phyloP scores from a whole-genome alignment of 108 stramenopile genomes.

The Licmophora abbreviata region DNA sequence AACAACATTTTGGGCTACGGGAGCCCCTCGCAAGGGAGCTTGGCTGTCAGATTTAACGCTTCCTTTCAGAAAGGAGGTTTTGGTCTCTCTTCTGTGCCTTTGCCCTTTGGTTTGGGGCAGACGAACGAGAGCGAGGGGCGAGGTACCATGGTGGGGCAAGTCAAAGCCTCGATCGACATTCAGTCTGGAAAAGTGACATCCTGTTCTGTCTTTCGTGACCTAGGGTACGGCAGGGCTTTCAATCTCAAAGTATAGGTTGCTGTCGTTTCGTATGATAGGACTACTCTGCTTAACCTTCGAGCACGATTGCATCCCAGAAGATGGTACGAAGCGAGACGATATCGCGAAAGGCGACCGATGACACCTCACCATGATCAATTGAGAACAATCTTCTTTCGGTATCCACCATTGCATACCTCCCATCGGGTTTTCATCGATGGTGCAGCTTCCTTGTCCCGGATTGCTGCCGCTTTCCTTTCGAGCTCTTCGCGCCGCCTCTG shows the following conservation, averaged over 20 bases:
- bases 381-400: too few relatives aligned
- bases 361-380: too few relatives aligned
- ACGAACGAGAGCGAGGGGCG: slow-evolving; percentile 58
- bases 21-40: slow-evolving; percentile 31
- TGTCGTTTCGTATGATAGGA: too few relatives aligned
- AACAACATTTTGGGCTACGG: slow-evolving; percentile 71
- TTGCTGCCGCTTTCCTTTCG: too few relatives aligned
- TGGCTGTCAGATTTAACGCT: slow-evolving; percentile 79
- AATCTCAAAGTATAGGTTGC: slow-evolving; percentile 65
- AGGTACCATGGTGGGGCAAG: slow-evolving; percentile 84
- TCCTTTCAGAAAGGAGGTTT: slow-evolving; percentile 64
- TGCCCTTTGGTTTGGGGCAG: slow-evolving; percentile 74
- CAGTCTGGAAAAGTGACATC: slow-evolving; percentile 55
- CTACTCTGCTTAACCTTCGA: too few relatives aligned
- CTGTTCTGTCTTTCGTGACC: slow-evolving; percentile 75
- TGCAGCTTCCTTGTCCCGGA: too few relatives aligned
- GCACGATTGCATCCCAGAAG: too few relatives aligned
- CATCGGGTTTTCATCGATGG: too few relatives aligned
- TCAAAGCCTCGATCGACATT: slow-evolving; percentile 61
- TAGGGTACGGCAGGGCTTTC: slow-evolving; percentile 81
- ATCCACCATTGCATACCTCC: too few relatives aligned
- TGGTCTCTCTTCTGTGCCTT: slow-evolving; percentile 44
- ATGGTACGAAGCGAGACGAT: too few relatives aligned
- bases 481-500: too few relatives aligned
- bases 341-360: too few relatives aligned